Conservation (phyloP, 306 rosid species). For the Notholithocarpus densiflorus region DNA sequence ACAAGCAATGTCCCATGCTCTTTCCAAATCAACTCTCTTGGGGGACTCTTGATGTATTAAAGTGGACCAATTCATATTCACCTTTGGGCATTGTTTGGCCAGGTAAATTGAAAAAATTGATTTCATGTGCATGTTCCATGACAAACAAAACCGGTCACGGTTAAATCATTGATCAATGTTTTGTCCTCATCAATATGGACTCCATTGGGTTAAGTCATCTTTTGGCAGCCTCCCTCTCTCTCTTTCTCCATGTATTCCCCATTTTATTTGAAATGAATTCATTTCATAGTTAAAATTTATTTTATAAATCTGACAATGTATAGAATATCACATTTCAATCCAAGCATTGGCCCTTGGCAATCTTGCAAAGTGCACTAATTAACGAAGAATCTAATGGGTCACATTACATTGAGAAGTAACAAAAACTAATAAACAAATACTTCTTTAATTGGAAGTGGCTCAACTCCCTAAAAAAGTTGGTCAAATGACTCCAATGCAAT, state of each 20-base stretch:
- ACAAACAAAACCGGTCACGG: slow-evolving; percentile 54
- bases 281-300: too few relatives aligned
- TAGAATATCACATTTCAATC: not conserved
- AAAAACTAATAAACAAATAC: too few relatives aligned
- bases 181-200: slow-evolving; percentile 58
- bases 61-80: slow-evolving; percentile 20
- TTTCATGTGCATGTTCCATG: slow-evolving; percentile 52
- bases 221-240: slow-evolving; percentile 39
- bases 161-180: slow-evolving; percentile 45
- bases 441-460: too few relatives aligned
- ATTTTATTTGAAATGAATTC: too few relatives aligned
- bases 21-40: not conserved
- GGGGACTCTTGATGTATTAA: not conserved
- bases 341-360: not conserved
- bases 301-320: too few relatives aligned
- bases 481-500: too few relatives aligned
- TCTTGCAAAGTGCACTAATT: too few relatives aligned
- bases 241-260: not conserved
- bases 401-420: too few relatives aligned
- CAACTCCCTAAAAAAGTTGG: too few relatives aligned
- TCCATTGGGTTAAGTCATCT: slow-evolving; percentile 27
- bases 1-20: slow-evolving; percentile 10
- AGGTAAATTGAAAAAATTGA: slow-evolving; percentile 29
- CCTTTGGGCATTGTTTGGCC: slow-evolving; percentile 17
- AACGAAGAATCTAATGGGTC: too few relatives aligned